Percentiles rank a stretch among this genome's conserved stretches.
Conservation (phyloP, 2,329 filamentous ascomycete genomes). For the Chaetomium olivaceum region DNA sequence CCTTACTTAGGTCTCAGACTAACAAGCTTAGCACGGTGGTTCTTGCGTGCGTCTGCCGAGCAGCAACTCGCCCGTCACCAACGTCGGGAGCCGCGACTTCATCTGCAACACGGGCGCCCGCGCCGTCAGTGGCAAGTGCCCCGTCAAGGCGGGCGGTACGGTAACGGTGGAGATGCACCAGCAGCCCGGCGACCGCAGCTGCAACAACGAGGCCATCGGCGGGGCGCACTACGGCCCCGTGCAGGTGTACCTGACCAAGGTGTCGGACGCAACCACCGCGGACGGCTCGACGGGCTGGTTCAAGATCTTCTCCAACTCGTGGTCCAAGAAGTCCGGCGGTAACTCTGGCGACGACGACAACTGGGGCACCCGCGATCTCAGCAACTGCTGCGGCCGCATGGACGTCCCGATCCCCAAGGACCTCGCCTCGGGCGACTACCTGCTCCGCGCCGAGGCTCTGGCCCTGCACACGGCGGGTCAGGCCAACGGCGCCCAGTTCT, state of each 20-base stretch:
- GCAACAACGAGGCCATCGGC: slow-evolving; percentile 51
- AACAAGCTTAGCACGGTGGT: slow-evolving; percentile 39
- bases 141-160: slow-evolving; percentile 49
- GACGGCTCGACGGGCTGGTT: slow-evolving; percentile 50
- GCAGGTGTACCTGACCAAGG: slow-evolving; percentile 50
- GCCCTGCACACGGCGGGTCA: slow-evolving; percentile 48
- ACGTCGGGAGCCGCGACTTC: slow-evolving; percentile 46
- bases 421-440: slow-evolving; percentile 42
- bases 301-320: slow-evolving; percentile 52
- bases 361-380: slow-evolving; percentile 49
- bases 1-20: slow-evolving; percentile 16
- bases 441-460: slow-evolving; percentile 52
- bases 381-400: slow-evolving; percentile 44
- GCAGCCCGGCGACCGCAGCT: slow-evolving; percentile 46
- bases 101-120: slow-evolving; percentile 48
- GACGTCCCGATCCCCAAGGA: slow-evolving; percentile 40
- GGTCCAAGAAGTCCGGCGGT: slow-evolving; percentile 38
- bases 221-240: slow-evolving; percentile 56
- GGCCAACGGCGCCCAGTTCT: slow-evolving; percentile 40
- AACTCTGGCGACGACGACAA: slow-evolving; percentile 45
- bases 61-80: slow-evolving; percentile 53
- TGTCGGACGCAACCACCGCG: slow-evolving; percentile 47
- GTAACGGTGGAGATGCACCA: slow-evolving; percentile 62
- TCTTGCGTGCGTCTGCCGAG: slow-evolving; percentile 51
- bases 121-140: slow-evolving; percentile 45